These are phyloP conservation scores for Bassia scoparia DNA, from an alignment of 148 eudicot species.

Conservation along the genomic window DNA sequence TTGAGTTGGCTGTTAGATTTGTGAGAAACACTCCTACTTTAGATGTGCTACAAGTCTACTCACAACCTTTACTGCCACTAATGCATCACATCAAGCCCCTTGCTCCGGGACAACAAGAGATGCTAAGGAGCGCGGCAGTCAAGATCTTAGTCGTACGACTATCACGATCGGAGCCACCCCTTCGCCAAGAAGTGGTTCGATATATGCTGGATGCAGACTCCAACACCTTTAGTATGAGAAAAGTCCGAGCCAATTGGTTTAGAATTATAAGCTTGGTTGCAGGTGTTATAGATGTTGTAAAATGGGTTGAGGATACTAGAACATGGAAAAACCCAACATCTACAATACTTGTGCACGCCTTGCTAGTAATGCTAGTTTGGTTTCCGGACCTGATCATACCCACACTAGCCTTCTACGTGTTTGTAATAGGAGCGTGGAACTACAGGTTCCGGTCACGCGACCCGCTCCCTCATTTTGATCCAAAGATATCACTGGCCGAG, in stretches of 20 bases:
- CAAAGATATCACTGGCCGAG: slow-evolving; percentile 73
- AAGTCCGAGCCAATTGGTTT: slow-evolving; percentile 77
- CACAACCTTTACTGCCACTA: slow-evolving; percentile 65
- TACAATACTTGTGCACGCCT: slow-evolving; percentile 75
- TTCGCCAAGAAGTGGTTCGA: slow-evolving; percentile 61
- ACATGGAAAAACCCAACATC: slow-evolving; percentile 89
- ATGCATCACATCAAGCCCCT: slow-evolving; percentile 91
- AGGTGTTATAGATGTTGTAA: slow-evolving; percentile 55
- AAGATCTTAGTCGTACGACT: slow-evolving; percentile 61
- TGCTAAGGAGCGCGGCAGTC: slow-evolving; percentile 44
- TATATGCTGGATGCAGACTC: slow-evolving; percentile 75
- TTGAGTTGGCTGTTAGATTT: slow-evolving; percentile 76
- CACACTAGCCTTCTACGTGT: slow-evolving; percentile 71
- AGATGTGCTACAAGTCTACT: slow-evolving; percentile 72
- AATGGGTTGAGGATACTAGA: slow-evolving; percentile 83
- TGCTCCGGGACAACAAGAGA: slow-evolving; percentile 68
- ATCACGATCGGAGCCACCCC: slow-evolving; percentile 85
- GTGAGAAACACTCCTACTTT: slow-evolving; percentile 51
- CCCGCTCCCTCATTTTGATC: slow-evolving; percentile 71
- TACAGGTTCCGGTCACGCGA: slow-evolving; percentile 53
- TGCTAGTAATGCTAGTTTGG: slow-evolving; percentile 86
- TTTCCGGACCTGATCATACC: slow-evolving; percentile 87
- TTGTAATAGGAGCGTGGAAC: slow-evolving; percentile 76
- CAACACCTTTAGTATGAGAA: slow-evolving; percentile 76
- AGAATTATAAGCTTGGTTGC: slow-evolving; percentile 67